Percentiles rank a stretch among this genome's conserved stretches.
Evolutionary conservation across 2,329 filamentous ascomycete species (phyloP).

Genomic region (Claviceps citrina): DNA sequence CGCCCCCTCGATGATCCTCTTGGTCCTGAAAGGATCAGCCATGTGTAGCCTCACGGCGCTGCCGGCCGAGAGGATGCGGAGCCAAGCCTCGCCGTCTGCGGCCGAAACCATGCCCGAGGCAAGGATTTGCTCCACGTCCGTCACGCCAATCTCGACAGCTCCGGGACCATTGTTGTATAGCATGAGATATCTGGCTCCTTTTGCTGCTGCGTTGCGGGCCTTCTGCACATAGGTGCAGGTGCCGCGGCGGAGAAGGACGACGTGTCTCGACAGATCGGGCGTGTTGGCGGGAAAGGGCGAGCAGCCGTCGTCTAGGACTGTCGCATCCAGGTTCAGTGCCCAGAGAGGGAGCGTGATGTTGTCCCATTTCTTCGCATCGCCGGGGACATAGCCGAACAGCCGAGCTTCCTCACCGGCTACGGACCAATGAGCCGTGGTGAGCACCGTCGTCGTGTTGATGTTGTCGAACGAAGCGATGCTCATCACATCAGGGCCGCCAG

Average conservation of each 20-base stretch:
- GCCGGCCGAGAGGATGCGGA: conserved; percentile 23
- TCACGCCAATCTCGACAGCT: background rate
- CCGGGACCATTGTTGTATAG: conserved; percentile 39
- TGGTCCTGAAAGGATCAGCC: conserved; percentile 12
- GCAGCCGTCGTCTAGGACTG: conserved; percentile 32
- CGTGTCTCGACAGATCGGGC: conserved; percentile 34
- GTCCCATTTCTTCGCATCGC: conserved; percentile 21
- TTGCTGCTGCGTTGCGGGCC: conserved; percentile 9
- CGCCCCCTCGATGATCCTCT: background rate
- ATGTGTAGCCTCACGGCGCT: conserved; percentile 23
- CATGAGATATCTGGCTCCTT: conserved; percentile 44
- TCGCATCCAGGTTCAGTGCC: conserved; percentile 26
- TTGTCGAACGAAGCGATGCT: conserved; percentile 9
- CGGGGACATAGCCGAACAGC: conserved; percentile 24
- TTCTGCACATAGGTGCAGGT: conserved; percentile 23
- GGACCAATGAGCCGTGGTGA: conserved; percentile 1
- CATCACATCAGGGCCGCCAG: conserved; percentile 7
- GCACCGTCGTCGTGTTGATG: conserved; percentile 8
- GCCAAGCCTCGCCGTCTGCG: conserved; percentile 32
- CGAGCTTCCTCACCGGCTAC: background rate
- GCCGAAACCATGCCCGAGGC: conserved; percentile 13
- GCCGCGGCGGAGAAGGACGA: conserved; percentile 40
- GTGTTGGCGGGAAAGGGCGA: conserved; percentile 31
- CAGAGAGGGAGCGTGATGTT: conserved; percentile 25
- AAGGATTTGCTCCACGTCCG: conserved; percentile 18